These are phyloP conservation scores for Herpetospermum pedunculosum DNA, from an alignment of 306 rosid genomes.

Conservation along the genomic window DNA sequence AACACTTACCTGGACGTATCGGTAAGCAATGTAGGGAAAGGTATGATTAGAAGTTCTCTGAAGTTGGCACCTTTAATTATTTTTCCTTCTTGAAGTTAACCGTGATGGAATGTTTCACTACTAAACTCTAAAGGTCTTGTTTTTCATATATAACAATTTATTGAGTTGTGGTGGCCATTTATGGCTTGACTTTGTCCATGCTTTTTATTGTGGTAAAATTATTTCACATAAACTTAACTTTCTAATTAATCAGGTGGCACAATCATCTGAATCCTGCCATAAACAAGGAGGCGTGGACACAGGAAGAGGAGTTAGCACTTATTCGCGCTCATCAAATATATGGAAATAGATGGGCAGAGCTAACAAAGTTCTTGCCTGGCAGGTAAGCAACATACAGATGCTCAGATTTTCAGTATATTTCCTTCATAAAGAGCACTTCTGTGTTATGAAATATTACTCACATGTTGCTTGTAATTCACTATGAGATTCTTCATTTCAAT, in stretches of 20 bases:
- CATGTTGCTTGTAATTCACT: neutral
- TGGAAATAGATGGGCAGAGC: constrained; percentile 99
- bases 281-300: constrained; percentile 99
- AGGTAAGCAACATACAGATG: constrained; percentile 36
- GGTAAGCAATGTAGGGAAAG: constrained; percentile 99
- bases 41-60: constrained; percentile 29
- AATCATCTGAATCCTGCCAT: constrained; percentile 97
- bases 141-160: neutral
- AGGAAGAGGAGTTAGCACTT: constrained; percentile 92
- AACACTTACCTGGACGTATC: constrained; percentile 92
- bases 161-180: neutral
- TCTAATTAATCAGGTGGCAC: constrained; percentile 62
- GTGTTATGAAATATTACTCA: neutral
- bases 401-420: neutral
- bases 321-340: constrained; percentile 86
- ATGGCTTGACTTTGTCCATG: neutral
- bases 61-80: neutral
- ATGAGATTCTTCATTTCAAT: neutral
- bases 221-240: neutral
- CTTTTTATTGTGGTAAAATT: neutral
- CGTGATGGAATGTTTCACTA: neutral
- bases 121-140: neutral
- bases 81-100: neutral
- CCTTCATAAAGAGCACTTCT: neutral
- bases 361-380: constrained; percentile 88